A percentile compares a stretch with the other conserved stretches of the same genome.
These are phyloP conservation scores for Volutella citrinella DNA, from an alignment of 2,329 filamentous ascomycete genomes.

Conservation along the genomic window DNA sequence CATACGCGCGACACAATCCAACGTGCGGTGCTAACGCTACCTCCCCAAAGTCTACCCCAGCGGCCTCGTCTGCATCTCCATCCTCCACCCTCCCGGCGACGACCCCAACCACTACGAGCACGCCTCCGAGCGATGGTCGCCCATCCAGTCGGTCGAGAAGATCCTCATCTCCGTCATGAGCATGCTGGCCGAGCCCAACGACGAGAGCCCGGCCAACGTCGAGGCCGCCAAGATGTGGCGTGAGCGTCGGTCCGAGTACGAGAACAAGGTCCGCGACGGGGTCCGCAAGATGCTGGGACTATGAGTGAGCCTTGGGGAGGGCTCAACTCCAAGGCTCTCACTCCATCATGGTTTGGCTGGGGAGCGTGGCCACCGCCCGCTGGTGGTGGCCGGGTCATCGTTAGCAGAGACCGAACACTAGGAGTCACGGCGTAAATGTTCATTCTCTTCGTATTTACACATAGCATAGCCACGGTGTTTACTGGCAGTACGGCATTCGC, in stretches of 20 bases:
- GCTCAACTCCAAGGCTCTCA: too few relatives aligned
- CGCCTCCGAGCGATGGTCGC: constrained; percentile 91
- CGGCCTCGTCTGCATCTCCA: constrained; percentile 95
- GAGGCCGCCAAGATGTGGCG: constrained; percentile 97
- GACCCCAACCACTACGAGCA: constrained; percentile 98
- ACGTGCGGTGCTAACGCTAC: neutral
- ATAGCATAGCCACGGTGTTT: constrained; percentile 28
- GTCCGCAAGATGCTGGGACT: constrained; percentile 77
- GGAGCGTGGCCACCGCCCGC: too few relatives aligned
- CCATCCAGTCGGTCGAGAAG: constrained; percentile 96
- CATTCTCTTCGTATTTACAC: constrained; percentile 13
- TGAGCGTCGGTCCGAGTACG: constrained; percentile 78
- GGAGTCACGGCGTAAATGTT: constrained; percentile 22
- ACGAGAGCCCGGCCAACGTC: constrained; percentile 93
- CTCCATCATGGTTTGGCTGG: too few relatives aligned
- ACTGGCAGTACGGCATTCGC: constrained; percentile 17
- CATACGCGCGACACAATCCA: constrained; percentile 3
- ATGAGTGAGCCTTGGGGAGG: constrained; percentile 31
- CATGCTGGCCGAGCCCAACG: constrained; percentile 95
- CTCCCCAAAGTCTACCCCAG: constrained; percentile 84
- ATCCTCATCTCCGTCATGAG: constrained; percentile 97
- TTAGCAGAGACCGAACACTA: constrained; percentile 2
- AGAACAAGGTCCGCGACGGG: constrained; percentile 77
- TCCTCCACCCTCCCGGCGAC: constrained; percentile 92
- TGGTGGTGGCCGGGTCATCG: constrained; percentile 4